Base-by-base conservation (phyloP, 2,329 filamentous ascomycete genomes). In the Zymoseptoria brevis region DNA sequence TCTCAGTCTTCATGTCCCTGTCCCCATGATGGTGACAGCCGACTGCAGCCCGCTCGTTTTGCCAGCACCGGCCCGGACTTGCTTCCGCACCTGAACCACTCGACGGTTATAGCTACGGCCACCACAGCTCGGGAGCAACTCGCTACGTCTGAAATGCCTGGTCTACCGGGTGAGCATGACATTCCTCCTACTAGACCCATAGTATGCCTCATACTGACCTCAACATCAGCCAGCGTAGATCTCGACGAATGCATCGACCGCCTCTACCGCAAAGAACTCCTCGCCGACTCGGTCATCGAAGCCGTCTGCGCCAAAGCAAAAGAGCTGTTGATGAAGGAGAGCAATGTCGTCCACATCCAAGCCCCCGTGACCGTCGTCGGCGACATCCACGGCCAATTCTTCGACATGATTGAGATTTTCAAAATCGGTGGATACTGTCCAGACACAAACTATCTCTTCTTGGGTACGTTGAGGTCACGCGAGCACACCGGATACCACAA, bases 241-340 rank as follows among this genome's bases (percentile, higher is more conserved):
- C 85, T 99, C 71, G 94, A 99, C 80, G 91, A 97, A 83, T 99
- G 94, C 79, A 97, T 99, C 78, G 86, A 90, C 74, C 88, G 93
- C 67, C 84, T 99, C 57, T 97, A 97, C 79, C 93, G 94, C 73
- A 96, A 96, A 75, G 94, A 97, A 75, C 84, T 99, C 61, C 85
- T 99, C 60, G 92, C 94, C 70, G 94, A 99, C 77, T 96, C 93
- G 50, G 92, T 99, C 66, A 93, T 99, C 76, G 94, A 99, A 79
- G 94, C 94, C 71, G 93, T 99, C 85, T 99, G 94, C 79, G 92
- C 94, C 75, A 99, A 99, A 76, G 94, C 95, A 21, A 99, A 99
- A 74, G 94, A 99, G 80, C 82, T 99, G 68, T 83, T 99, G 68
- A 99, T 99, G 94, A 93, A 95, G 73, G 94, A 99, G 84, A 97